Base-by-base conservation (phyloP, 192 early-diverging fungal species). In the Diversispora epigaea region DNA sequence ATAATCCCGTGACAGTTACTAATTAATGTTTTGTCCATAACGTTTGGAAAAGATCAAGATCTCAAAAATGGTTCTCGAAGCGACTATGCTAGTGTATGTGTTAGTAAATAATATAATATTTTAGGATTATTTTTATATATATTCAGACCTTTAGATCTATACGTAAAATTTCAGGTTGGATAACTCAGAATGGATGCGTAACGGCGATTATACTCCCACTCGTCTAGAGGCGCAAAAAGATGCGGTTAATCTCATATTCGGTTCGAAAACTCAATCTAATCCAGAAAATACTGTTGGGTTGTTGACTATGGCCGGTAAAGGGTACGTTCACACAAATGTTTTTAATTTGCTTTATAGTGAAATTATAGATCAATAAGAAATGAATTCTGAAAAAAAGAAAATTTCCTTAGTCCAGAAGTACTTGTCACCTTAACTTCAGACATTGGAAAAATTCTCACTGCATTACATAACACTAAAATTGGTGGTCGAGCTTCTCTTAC, bases 111-210 rank as follows among this genome's bases (percentile, higher is more conserved):
- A 12, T 64, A 40, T 73, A 10, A 6, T 9, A 0, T 63, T 50
- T 15, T 19, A 19, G 40, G 17, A 8, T 12, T 52, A 0, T 15
- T 25, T 7, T 25, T 7, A 4, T 2, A 45, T 47, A 45, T 40
- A 25, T 21, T 25, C 50, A 7, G 25, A 1, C 2, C 25, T 32
- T 1, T 32, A 1, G 25, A 32, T 32, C 12, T 25, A 69, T 60
- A 10, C 10, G 50, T 39, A 25, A n/a, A 17, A 12, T 55, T 62
- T 25, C 67, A 91, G 89, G 50, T 84, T 94, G 73, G 97, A 99
- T 81, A 99, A 99, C 85, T 98, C 96, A 4, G 97, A 99, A 82
- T 99, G 95, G 94, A 94, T 96, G 91, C 90, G 97, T 78, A 98
- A 98, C 78, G 97, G 96, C 70, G 97, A 99, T 80, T 98, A 95